A percentile compares a stretch with the other conserved stretches of the same genome.
Evolutionary conservation across 164 flowering plant species (phyloP).

Genomic region (Tetracentron sinense): DNA sequence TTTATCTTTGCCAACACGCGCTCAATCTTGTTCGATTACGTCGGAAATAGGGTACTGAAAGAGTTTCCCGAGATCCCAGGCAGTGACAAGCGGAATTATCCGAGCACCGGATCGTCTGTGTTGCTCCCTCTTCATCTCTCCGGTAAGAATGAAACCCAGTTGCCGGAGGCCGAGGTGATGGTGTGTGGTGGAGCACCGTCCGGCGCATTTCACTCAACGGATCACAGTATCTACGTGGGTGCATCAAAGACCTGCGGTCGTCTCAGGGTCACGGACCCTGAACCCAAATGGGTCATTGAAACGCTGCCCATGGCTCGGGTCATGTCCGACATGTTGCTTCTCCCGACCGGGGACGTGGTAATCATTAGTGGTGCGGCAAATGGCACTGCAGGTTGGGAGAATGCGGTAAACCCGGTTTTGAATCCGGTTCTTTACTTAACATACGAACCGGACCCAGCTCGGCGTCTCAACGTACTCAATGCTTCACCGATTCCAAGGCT

Average conservation of each 20-base stretch:
- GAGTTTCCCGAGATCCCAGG: slow-evolving; percentile 66
- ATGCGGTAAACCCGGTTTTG: slow-evolving; percentile 44
- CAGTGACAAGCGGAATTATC: slow-evolving; percentile 52
- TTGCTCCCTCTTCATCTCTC: slow-evolving; percentile 48
- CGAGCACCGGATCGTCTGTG: slow-evolving; percentile 79
- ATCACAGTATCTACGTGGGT: slow-evolving; percentile 19
- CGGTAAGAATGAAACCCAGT: background rate
- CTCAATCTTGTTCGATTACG: slow-evolving; percentile 55
- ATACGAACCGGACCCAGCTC: slow-evolving; percentile 21
- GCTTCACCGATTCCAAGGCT: slow-evolving; percentile 52
- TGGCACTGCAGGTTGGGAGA: slow-evolving; percentile 89
- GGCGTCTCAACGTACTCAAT: slow-evolving; percentile 42
- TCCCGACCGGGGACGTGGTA: slow-evolving; percentile 69
- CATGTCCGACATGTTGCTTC: slow-evolving; percentile 69
- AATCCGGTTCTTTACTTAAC: slow-evolving; percentile 60
- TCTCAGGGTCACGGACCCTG: slow-evolving; percentile 41
- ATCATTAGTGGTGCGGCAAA: slow-evolving; percentile 66
- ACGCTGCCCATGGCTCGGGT: slow-evolving; percentile 72
- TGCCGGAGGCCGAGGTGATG: slow-evolving; percentile 56
- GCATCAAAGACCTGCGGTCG: slow-evolving; percentile 73
- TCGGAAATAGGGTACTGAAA: slow-evolving; percentile 28
- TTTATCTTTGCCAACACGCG: slow-evolving; percentile 75
- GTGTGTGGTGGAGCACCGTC: slow-evolving; percentile 75
- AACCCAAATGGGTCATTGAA: slow-evolving; percentile 71
- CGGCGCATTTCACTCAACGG: slow-evolving; percentile 36